Evolutionary conservation across 768 basidiomycete genomes (phyloP).

Genomic region (Tephrocybe sp.): DNA sequence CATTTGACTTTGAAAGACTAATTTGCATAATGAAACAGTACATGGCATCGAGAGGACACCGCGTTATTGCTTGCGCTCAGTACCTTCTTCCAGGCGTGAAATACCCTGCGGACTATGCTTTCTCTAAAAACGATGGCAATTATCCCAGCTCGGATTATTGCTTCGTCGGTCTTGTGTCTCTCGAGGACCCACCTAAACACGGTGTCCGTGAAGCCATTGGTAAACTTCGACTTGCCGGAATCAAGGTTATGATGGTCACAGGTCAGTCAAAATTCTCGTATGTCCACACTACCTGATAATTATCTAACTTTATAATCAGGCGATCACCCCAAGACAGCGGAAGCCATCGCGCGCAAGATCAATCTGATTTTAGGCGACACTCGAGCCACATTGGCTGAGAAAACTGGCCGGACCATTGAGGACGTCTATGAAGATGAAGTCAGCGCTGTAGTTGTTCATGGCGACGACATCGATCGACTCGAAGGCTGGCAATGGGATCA

Average conservation of each 20-base stretch:
- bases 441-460: constrained; percentile 64
- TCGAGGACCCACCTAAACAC: constrained; percentile 72
- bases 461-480: constrained; percentile 63
- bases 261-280: constrained; percentile 32
- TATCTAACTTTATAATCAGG: constrained; percentile 39
- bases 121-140: constrained; percentile 53
- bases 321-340: constrained; percentile 73
- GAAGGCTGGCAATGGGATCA: constrained; percentile 79
- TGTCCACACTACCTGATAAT: too few species aligned
- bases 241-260: constrained; percentile 79
- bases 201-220: constrained; percentile 74
- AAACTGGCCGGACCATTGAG: constrained; percentile 52
- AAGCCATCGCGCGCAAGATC: constrained; percentile 73
- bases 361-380: constrained; percentile 70
- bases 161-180: constrained; percentile 64
- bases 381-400: constrained; percentile 55
- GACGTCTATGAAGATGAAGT: constrained; percentile 72
- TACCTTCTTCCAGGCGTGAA: constrained; percentile 47
- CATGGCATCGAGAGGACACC: constrained; percentile 76
- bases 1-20: background rate
- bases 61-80: constrained; percentile 74
- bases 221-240: constrained; percentile 67
- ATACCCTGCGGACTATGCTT: constrained; percentile 47
- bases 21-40: constrained; percentile 42
- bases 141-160: constrained; percentile 59